phyloP scores from a whole-genome alignment of 2,329 filamentous ascomycete species.

The Rhexocercosporidium sp. region DNA sequence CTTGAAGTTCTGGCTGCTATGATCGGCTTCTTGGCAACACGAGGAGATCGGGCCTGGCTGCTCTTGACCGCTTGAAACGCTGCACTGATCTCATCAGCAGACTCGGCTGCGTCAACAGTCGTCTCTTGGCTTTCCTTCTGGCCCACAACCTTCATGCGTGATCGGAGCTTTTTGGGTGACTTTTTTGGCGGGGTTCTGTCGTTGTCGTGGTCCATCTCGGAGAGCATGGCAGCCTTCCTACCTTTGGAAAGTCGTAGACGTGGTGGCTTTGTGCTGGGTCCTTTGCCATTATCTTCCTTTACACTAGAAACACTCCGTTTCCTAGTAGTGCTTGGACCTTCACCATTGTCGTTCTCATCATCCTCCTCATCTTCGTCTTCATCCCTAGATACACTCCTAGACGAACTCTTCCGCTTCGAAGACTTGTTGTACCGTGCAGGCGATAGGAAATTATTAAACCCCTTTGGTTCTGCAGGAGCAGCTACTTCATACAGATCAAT shows the following conservation, averaged over 20 bases:
- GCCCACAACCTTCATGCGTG: constrained; percentile 10
- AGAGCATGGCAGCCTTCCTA: constrained; percentile 11
- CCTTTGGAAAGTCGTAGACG: background rate
- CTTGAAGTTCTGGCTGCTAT: background rate
- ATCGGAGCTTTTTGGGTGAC: constrained; percentile 8
- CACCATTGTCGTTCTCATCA: constrained; percentile 5
- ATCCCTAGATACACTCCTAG: background rate
- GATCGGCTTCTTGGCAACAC: constrained; percentile 2
- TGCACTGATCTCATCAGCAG: background rate
- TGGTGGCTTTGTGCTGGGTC: constrained; percentile 2
- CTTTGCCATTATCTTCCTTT: constrained; percentile 5
- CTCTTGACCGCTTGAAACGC: constrained; percentile 10
- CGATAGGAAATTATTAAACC: constrained; percentile 7
- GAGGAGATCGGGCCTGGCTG: background rate
- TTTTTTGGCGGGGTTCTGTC: background rate
- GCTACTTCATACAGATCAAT: constrained; percentile 36
- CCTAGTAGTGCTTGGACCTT: constrained; percentile 5
- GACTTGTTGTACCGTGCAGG: background rate
- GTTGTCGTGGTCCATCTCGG: constrained; percentile 11
- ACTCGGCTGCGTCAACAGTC: background rate
- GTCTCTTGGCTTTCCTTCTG: constrained; percentile 16
- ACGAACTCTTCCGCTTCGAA: background rate
- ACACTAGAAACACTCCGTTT: background rate
- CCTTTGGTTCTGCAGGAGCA: constrained; percentile 31
- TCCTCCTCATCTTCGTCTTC: background rate